phyloP scores from a whole-genome alignment of 441 rosid species.

The California macrophylla region DNA sequence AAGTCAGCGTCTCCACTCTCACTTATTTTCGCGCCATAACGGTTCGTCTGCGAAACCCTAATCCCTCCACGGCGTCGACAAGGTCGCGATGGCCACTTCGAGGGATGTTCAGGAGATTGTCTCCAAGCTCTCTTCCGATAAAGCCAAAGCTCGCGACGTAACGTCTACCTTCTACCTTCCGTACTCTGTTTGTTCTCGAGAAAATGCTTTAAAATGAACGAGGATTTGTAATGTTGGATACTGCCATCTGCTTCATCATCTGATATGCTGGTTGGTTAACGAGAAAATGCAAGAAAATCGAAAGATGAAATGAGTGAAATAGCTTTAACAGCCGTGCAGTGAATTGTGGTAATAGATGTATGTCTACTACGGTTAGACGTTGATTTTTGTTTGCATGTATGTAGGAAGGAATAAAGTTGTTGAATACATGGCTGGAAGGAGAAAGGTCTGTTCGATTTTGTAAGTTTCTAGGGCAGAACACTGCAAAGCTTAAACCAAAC shows the following conservation, averaged over 20 bases:
- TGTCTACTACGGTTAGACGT: neutral
- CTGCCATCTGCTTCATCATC: neutral
- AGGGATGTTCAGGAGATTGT: constrained; percentile 75
- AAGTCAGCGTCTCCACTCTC: neutral
- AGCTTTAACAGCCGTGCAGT: neutral
- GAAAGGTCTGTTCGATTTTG: constrained; percentile 56
- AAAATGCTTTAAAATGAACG: neutral
- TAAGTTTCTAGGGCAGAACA: constrained; percentile 52
- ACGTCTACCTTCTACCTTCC: constrained; percentile 14
- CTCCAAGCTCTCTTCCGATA: constrained; percentile 83
- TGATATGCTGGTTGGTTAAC: neutral
- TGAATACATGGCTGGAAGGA: constrained; percentile 80
- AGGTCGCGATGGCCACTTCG: constrained; percentile 28
- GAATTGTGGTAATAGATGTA: neutral
- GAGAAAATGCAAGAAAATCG: neutral
- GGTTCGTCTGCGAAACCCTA: neutral
- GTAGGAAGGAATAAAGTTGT: constrained; percentile 76
- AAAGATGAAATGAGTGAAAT: neutral
- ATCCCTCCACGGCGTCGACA: neutral
- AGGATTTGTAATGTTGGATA: neutral
- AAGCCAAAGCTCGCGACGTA: constrained; percentile 84
- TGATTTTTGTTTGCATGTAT: neutral
- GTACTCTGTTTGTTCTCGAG: constrained; percentile 11
- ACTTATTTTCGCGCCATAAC: neutral
- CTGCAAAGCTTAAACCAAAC: constrained; percentile 51